Percentiles rank a stretch among this genome's conserved stretches.
These are phyloP conservation scores for Carallia brachiata DNA, from an alignment of 345 rosid species.

Conservation along the genomic window DNA sequence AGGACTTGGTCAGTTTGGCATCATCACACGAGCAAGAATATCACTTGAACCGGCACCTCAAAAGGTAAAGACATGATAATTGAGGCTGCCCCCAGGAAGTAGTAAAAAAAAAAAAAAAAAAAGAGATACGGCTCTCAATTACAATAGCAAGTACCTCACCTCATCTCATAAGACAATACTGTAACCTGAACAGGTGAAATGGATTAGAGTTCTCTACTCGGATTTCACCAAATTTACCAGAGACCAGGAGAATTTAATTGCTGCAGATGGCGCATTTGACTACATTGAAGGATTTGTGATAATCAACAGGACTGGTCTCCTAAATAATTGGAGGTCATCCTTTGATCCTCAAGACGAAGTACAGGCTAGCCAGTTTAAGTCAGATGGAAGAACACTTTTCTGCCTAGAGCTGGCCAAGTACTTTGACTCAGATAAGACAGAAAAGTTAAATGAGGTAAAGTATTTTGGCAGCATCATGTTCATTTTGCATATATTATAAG, in stretches of 20 bases:
- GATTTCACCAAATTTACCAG: constrained; percentile 64
- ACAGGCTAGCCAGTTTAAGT: constrained; percentile 70
- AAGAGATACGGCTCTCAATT: constrained; percentile 3
- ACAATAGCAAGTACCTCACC: neutral
- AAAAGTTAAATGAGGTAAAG: constrained; percentile 52
- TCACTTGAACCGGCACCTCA: constrained; percentile 32
- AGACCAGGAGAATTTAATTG: constrained; percentile 79
- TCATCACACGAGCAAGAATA: constrained; percentile 33
- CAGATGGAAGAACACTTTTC: constrained; percentile 73
- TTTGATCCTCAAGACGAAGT: constrained; percentile 76
- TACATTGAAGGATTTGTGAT: constrained; percentile 92
- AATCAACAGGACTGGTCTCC: constrained; percentile 76
- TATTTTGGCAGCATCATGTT: constrained; percentile 13
- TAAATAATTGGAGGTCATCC: constrained; percentile 81
- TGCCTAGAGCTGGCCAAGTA: constrained; percentile 91
- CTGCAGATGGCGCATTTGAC: constrained; percentile 56
- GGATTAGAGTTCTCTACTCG: constrained; percentile 86
- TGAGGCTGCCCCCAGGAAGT: constrained; percentile 2
- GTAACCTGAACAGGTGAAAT: constrained; percentile 65
- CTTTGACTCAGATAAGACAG: constrained; percentile 42
- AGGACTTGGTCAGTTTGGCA: constrained; percentile 39
- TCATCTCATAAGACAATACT: constrained; percentile 14
- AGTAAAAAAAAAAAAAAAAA: neutral
- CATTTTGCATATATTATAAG: neutral
- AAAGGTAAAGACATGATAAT: constrained; percentile 28